phyloP scores from a whole-genome alignment of 2,329 filamentous ascomycete genomes.

The Microdochium bolleyi region DNA sequence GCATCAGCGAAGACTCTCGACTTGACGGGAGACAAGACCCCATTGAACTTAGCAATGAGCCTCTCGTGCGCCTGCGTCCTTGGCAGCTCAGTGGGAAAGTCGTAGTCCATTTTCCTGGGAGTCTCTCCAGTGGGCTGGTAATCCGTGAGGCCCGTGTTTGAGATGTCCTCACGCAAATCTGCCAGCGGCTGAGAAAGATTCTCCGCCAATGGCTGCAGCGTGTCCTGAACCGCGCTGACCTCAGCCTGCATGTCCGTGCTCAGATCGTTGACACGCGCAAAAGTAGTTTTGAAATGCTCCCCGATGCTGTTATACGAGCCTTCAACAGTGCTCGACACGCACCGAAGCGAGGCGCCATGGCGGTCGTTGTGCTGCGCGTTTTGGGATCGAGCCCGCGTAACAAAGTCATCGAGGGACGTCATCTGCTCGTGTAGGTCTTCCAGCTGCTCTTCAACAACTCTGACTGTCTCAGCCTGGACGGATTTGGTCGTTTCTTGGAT shows the following conservation, averaged over 20 bases:
- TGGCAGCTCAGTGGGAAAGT: constrained; percentile 72
- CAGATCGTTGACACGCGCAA: constrained; percentile 60
- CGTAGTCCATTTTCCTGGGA: constrained; percentile 72
- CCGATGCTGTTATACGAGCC: constrained; percentile 66
- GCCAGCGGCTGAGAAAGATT: constrained; percentile 61
- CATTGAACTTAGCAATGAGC: constrained; percentile 33
- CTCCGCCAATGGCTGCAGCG: constrained; percentile 51
- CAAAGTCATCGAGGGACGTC: constrained; percentile 83
- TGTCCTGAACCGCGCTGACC: constrained; percentile 47
- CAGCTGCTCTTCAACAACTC: constrained; percentile 85
- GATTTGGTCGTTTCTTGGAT: constrained; percentile 79
- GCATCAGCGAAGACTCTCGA: constrained; percentile 32
- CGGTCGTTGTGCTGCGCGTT: constrained; percentile 70
- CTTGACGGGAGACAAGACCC: constrained; percentile 23
- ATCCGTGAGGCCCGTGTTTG: constrained; percentile 59
- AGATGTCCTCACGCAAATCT: constrained; percentile 63
- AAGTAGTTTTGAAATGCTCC: constrained; percentile 60
- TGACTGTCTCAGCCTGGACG: constrained; percentile 83
- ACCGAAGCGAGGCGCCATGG: constrained; percentile 58
- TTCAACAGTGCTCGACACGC: constrained; percentile 60
- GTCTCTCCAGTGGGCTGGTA: constrained; percentile 83
- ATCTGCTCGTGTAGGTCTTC: constrained; percentile 82
- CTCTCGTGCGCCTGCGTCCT: constrained; percentile 50
- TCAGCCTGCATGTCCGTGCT: constrained; percentile 58
- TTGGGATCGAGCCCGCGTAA: constrained; percentile 70